Evolutionary conservation across 2,329 filamentous ascomycete genomes (phyloP), one percentile per base, ranked within the genome.

Genomic region (Cephalotrichum gorgonifer): DNA sequence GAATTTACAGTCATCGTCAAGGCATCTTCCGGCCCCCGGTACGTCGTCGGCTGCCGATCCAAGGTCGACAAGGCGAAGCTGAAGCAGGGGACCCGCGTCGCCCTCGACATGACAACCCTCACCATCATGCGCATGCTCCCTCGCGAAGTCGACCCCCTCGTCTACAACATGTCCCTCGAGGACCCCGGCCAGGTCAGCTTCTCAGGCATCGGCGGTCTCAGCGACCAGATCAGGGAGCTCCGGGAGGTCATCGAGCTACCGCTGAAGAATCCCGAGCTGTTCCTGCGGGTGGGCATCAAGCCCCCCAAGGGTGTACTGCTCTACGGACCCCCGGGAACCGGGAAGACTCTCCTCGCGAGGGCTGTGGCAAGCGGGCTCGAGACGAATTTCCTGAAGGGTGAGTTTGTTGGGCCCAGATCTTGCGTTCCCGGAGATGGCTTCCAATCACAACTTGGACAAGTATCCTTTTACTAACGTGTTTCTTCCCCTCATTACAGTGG

Each of bases 41-140:
- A 98, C 71, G 94, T 98, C 52, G 93, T 98, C 58, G 93, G 93
- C 51, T 98, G 93, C 74, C 85, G 93, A 61, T 96, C 90, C 54
- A 98, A 98, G 71, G 93, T 98, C 62, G 93, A 98, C 75, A 96
- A 94, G 73, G 74, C 76, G 54, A 97, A 96, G 76, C 74, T 98
- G 64, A 98, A 97, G 79, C 93, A 98, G 71, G 94, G 94, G 60
- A 96, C 91, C 26, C 88, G 93, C 62, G 93, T 98, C 49, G 91
- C 93, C 30, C 83, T 98, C 52, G 93, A 98, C 63, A 98, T 98
- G 93, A 98, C 93, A 47, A 98, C 93, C 20, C 85, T 98, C 58
- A 98, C 93, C 53, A 98, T 98, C 69, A 98, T 98, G 93, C 88
- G 93, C 62, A 98, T 98, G 93, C 78, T 98, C 43, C 94, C 93